phyloP scores from a whole-genome alignment of 495 filamentous ascomycete species.

The Neurospora sp. region DNA sequence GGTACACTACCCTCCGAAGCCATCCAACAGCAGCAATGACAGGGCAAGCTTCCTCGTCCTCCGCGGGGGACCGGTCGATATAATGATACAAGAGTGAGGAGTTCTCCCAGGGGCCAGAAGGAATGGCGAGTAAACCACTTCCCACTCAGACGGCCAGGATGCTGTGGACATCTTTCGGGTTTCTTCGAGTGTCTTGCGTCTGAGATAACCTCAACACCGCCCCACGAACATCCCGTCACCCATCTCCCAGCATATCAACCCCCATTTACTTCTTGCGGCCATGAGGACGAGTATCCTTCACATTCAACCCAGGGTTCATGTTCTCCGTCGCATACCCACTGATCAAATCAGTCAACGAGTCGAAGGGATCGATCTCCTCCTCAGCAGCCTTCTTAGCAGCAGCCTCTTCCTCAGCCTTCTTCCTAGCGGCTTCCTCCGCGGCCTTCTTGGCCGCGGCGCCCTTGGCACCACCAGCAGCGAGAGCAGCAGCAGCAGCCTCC shows the following conservation, averaged over 20 bases:
- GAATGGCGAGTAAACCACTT: neutral
- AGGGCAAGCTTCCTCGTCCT: too few relatives aligned
- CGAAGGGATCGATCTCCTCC: conserved; percentile 20
- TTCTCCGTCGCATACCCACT: conserved; percentile 44
- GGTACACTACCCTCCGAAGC: too few relatives aligned
- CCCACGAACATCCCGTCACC: neutral
- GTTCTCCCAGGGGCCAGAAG: neutral
- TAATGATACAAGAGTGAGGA: neutral
- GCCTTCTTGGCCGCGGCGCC: conserved; percentile 3
- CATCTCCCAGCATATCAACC: neutral
- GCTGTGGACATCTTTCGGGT: neutral
- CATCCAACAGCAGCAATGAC: too few relatives aligned
- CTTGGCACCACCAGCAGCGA: conserved; percentile 11
- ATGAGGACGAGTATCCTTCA: conserved; percentile 11
- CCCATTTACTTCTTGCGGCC: conserved; percentile 19
- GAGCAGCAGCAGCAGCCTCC: conserved; percentile 9
- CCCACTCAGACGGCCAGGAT: neutral
- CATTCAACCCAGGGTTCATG: conserved; percentile 14
- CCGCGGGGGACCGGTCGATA: neutral
- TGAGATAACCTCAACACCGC: neutral
- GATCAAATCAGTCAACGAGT: conserved; percentile 62
- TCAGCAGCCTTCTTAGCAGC: conserved; percentile 20
- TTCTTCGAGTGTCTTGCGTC: neutral
- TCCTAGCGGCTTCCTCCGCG: neutral
- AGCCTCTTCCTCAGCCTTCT: conserved; percentile 12